Base-by-base conservation (phyloP, 208 protist genomes). In the Trypanosoma cruzi region DNA sequence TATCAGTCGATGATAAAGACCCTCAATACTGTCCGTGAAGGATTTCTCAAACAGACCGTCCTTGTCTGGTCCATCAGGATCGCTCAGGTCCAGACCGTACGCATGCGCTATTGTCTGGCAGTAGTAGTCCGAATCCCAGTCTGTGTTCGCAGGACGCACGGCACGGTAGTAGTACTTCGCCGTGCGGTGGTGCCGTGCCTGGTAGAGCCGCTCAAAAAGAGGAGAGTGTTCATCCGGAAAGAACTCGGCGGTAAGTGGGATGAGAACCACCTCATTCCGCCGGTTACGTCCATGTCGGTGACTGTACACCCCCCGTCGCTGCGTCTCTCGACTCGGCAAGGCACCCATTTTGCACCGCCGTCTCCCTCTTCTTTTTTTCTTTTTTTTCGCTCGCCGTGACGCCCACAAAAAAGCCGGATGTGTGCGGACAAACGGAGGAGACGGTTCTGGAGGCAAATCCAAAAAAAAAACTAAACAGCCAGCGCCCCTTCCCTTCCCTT, bases 131-230 rank as follows among this genome's bases (percentile, higher is more conserved):
- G 77, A 86, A 13, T 88, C 82, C 0, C 61, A 63, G 13, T 75
- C 63, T 0, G 76, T 76, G 42, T 68, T 64, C 0, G 79, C 59
- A 29, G 71, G 65, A 50, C 87, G 87, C 54, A 89, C 58, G 14
- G 79, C 75, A 42, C 87, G 76, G 40, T 82, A 90, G 71, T 93
- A 93, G 64, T 93, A 93, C 77, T 93, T 93, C 7, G 82, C 85
- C n/a, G 87, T 90, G 44, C 84, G 84, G 6, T 77, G 84, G 44
- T 88, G 80, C 2, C 87, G 77, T 2, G 84, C 67, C 57, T 80
- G 67, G 62, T 74, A 86, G 20, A 93, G 59, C 34, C 81, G 72
- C 70, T 72, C 68, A 64, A 93, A 93, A 4, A 93, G 75, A 16
- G 76, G 65, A 69, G 84, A 93, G 64, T 88, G 72, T 11, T 71